These are phyloP conservation scores for Benincasa hispida DNA, from an alignment of 306 rosid genomes.

Conservation along the genomic window DNA sequence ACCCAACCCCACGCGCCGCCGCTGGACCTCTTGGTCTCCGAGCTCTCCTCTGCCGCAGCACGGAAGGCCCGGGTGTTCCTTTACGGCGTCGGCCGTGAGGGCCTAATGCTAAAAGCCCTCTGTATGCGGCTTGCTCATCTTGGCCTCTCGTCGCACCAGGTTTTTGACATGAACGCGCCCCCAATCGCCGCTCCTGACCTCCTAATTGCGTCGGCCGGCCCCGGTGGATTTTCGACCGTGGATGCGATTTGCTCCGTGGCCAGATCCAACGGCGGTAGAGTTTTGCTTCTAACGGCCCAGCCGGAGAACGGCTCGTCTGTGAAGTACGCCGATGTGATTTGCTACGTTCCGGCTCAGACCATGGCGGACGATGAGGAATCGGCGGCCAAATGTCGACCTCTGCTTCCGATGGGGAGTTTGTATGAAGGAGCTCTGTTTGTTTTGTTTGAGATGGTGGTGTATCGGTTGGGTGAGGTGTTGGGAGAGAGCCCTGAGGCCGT, in stretches of 20 bases:
- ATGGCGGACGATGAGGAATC: slow-evolving; percentile 63
- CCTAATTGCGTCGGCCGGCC: slow-evolving; percentile 76
- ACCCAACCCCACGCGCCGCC: slow-evolving; percentile 47
- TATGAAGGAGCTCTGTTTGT: slow-evolving; percentile 86
- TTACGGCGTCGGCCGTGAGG: slow-evolving; percentile 85
- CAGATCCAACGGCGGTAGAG: slow-evolving; percentile 48
- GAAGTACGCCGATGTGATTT: slow-evolving; percentile 46
- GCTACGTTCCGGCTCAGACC: slow-evolving; percentile 78
- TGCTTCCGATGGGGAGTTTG: slow-evolving; percentile 90
- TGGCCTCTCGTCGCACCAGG: slow-evolving; percentile 62
- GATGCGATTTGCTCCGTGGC: slow-evolving; percentile 65
- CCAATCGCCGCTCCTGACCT: slow-evolving; percentile 53
- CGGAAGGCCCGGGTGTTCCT: slow-evolving; percentile 47
- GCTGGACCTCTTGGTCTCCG: slow-evolving; percentile 35
- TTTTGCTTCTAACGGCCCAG: slow-evolving; percentile 73
- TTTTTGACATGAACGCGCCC: slow-evolving; percentile 80
- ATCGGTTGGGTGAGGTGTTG: slow-evolving; percentile 43
- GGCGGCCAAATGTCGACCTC: slow-evolving; percentile 31
- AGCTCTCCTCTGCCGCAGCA: slow-evolving; percentile 34
- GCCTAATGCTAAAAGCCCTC: slow-evolving; percentile 73
- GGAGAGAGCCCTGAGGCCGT: slow-evolving; percentile 54
- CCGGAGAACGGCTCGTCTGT: slow-evolving; percentile 63
- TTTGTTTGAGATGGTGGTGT: slow-evolving; percentile 85
- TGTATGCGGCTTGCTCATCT: slow-evolving; percentile 80
- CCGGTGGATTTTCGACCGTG: slow-evolving; percentile 85